Base-by-base conservation (phyloP, 2,329 filamentous ascomycete species). In the Bipolaris victoriae region DNA sequence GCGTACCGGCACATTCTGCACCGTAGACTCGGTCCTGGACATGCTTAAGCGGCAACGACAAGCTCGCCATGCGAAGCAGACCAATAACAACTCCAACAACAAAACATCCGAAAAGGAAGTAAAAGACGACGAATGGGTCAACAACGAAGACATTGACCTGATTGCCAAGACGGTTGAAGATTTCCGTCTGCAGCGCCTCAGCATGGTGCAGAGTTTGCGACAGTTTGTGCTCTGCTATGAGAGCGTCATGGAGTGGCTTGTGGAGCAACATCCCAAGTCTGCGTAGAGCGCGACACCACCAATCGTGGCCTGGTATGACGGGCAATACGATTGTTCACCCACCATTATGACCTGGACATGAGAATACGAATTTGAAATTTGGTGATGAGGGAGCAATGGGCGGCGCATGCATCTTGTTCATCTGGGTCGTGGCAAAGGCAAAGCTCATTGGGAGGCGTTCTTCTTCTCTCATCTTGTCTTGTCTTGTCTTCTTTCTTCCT, bases 171-270 rank as follows among this genome's bases (percentile, higher is more conserved):
- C 93, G 0, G 94, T 99, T 1, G 90, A 95, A 67, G 92, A 97
- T 68, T 97, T 99, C 76, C 84, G 95, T 55, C 82, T 84, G 47
- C 95, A 99, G 79, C 83, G 95, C 63, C 79, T 97, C 18, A 97
- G 92, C 77, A 99, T 98, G 93, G 94, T 99, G 41, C 95, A 98
- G 77, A 97, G 90, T 69, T 79, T 98, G 56, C 84, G 91, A 59
- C 95, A 99, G 75, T 98, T 90, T 78, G 94, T 97, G 48, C 86
- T 99, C 33, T 99, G 95, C 76, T 99, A 99, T 76, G 95, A 99
- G 80, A 96, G 91, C 39, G 84, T 98, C 6, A 80, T 96, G 52
- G 94, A 98, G 77, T 99, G 94, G 92, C 77, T 95, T 26, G 81
- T 82, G 10, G 76, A 80, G 66, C 78, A 82, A 64, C 65, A 76